Evolutionary conservation across 805 yeast species (phyloP).

Genomic region (Tetrapisispora namnaoensis): DNA sequence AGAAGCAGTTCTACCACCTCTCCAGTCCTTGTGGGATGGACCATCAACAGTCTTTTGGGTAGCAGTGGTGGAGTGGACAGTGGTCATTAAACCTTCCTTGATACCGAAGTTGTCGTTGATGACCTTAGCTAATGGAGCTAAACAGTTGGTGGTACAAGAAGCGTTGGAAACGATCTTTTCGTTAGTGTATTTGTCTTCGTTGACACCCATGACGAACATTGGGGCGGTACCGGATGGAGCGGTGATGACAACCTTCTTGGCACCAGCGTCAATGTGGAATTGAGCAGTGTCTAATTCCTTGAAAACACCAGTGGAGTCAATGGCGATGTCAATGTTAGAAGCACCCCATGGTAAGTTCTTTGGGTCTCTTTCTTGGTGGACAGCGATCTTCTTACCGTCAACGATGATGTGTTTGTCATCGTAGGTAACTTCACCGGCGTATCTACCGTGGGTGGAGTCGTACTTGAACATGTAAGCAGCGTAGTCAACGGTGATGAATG

Average conservation of each 20-base stretch:
- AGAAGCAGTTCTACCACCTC: slow-evolving; percentile 73
- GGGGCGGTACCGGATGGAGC: slow-evolving; percentile 67
- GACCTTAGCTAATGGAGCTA: slow-evolving; percentile 64
- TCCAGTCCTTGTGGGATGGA: slow-evolving; percentile 73
- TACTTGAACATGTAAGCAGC: slow-evolving; percentile 70
- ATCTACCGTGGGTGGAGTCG: slow-evolving; percentile 63
- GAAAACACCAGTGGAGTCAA: slow-evolving; percentile 68
- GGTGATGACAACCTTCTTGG: slow-evolving; percentile 62
- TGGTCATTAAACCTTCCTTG: slow-evolving; percentile 69
- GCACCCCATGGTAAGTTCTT: slow-evolving; percentile 60
- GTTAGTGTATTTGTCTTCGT: slow-evolving; percentile 47
- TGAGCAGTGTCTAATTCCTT: slow-evolving; percentile 55
- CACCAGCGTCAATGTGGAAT: slow-evolving; percentile 64
- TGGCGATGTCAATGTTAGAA: slow-evolving; percentile 49
- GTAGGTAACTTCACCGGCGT: slow-evolving; percentile 46
- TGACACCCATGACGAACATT: slow-evolving; percentile 66
- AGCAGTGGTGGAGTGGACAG: slow-evolving; percentile 63
- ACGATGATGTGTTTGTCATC: slow-evolving; percentile 44
- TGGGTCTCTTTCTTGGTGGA: slow-evolving; percentile 61
- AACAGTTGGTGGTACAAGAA: slow-evolving; percentile 67
- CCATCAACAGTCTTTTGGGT: slow-evolving; percentile 69
- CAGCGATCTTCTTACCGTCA: slow-evolving; percentile 42
- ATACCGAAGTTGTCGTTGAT: slow-evolving; percentile 57
- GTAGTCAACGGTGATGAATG: slow-evolving; percentile 57
- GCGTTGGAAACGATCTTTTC: slow-evolving; percentile 60